Evolutionary conservation across 345 rosid genomes (phyloP).

Genomic region (Rhizophora apiculata): DNA sequence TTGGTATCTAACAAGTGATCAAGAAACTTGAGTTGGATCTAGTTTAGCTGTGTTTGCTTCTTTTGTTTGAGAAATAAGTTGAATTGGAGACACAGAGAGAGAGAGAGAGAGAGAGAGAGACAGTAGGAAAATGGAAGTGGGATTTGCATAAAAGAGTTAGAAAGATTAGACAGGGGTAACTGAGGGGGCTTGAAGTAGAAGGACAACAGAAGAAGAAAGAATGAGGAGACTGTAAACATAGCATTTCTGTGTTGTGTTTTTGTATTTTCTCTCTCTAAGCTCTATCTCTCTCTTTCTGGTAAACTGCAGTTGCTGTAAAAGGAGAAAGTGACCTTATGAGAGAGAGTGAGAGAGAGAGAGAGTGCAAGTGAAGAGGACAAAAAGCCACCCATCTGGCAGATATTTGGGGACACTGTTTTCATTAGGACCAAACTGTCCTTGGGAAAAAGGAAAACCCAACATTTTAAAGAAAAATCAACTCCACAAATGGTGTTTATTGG

Average conservation of each 20-base stretch:
- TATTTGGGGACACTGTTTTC: neutral
- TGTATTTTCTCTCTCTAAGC: neutral
- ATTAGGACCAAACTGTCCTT: neutral
- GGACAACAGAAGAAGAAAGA: conserved; percentile 24
- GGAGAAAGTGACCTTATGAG: conserved; percentile 10
- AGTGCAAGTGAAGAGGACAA: too few relatives aligned
- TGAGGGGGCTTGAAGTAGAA: conserved; percentile 14
- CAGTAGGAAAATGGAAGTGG: neutral
- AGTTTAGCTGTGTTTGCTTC: neutral
- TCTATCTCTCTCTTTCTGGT: conserved; percentile 1
- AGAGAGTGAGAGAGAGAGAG: neutral
- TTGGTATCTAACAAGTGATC: neutral
- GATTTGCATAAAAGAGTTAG: neutral
- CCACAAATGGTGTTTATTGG: too few relatives aligned
- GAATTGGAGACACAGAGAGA: neutral
- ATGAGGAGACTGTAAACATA: conserved; percentile 15
- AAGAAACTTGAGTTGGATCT: conserved; percentile 4
- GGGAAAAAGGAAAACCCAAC: neutral
- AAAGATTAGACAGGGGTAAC: neutral
- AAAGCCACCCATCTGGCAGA: conserved; percentile 12
- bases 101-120: neutral
- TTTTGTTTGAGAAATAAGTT: neutral
- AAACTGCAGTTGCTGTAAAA: conserved; percentile 22
- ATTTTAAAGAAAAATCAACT: too few relatives aligned
- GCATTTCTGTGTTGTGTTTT: neutral